These are phyloP conservation scores for Spergularia bocconei DNA, from an alignment of 148 eudicot species.

Conservation along the genomic window DNA sequence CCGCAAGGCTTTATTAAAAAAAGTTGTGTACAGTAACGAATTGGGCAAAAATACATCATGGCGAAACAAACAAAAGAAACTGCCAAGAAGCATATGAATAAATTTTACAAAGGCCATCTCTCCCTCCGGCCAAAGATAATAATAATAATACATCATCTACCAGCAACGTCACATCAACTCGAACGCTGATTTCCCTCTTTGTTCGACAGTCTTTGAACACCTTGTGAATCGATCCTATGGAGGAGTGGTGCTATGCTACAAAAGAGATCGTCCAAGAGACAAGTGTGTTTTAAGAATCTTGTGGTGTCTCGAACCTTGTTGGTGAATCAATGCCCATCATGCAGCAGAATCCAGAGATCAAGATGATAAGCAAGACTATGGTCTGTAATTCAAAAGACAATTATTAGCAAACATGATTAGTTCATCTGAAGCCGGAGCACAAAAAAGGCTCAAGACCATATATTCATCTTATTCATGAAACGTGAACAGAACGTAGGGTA, in stretches of 20 bases:
- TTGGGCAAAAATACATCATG: conserved; percentile 34
- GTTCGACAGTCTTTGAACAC: conserved; percentile 20
- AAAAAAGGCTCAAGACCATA: neutral
- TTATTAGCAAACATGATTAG: conserved; percentile 14
- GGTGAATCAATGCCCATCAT: conserved; percentile 98
- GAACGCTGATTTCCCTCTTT: conserved; percentile 18
- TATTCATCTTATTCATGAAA: neutral
- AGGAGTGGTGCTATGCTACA: conserved; percentile 21
- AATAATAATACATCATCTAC: conserved; percentile 16
- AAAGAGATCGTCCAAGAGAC: conserved; percentile 6
- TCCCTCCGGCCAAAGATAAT: conserved; percentile 28
- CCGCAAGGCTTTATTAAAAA: conserved; percentile 20
- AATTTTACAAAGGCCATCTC: conserved; percentile 33
- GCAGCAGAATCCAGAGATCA: conserved; percentile 94
- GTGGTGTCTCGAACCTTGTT: conserved; percentile 84
- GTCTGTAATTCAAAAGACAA: conserved; percentile 47
- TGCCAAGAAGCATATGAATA: conserved; percentile 14
- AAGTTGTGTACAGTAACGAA: conserved; percentile 33
- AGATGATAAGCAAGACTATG: conserved; percentile 70
- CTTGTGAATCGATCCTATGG: conserved; percentile 11
- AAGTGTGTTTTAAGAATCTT: conserved; percentile 51
- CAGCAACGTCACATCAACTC: conserved; percentile 17
- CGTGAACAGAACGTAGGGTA: neutral
- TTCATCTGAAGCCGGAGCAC: neutral
- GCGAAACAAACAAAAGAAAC: conserved; percentile 13